A percentile compares a stretch with the other conserved stretches of the same genome.
Evolutionary conservation across 2,329 filamentous ascomycete species (phyloP).

Genomic region (Aspergillus hortae): DNA sequence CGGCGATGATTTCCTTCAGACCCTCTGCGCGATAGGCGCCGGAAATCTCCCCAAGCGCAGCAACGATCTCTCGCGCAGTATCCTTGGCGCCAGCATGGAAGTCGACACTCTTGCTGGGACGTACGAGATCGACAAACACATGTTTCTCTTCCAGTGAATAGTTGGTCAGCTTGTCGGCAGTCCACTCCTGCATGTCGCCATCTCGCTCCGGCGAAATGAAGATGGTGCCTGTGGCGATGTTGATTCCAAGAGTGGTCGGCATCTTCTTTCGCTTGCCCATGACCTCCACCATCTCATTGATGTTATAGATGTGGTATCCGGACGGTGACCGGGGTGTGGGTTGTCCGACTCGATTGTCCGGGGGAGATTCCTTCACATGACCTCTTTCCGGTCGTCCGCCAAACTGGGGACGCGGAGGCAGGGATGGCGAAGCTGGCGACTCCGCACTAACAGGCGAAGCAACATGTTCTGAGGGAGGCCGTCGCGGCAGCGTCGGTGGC

Average conservation of each 20-base stretch:
- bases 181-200: conserved; percentile 87
- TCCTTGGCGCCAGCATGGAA: conserved; percentile 97
- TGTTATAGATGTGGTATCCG: conserved; percentile 91
- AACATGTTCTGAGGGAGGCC: conserved; percentile 56
- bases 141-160: conserved; percentile 98
- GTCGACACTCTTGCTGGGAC: conserved; percentile 90
- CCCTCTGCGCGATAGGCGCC: conserved; percentile 78
- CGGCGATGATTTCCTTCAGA: conserved; percentile 79
- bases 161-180: conserved; percentile 90
- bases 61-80: conserved; percentile 89
- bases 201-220: conserved; percentile 85
- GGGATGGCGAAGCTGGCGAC: conserved; percentile 53
- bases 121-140: conserved; percentile 88
- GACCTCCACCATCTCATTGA: conserved; percentile 95
- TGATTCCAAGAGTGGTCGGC: conserved; percentile 95
- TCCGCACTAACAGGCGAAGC: conserved; percentile 58
- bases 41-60: conserved; percentile 80
- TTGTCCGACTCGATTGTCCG: conserved; percentile 51
- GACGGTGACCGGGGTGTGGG: conserved; percentile 61
- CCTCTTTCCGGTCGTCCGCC: conserved; percentile 34
- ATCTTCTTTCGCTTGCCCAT: conserved; percentile 98
- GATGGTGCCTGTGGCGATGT: conserved; percentile 80
- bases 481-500: conserved; percentile 60
- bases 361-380: conserved; percentile 52
- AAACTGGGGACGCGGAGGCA: conserved; percentile 37